phyloP scores from a whole-genome alignment of 371 early-diverging fungal genomes.

The Mucor circinelloides region DNA sequence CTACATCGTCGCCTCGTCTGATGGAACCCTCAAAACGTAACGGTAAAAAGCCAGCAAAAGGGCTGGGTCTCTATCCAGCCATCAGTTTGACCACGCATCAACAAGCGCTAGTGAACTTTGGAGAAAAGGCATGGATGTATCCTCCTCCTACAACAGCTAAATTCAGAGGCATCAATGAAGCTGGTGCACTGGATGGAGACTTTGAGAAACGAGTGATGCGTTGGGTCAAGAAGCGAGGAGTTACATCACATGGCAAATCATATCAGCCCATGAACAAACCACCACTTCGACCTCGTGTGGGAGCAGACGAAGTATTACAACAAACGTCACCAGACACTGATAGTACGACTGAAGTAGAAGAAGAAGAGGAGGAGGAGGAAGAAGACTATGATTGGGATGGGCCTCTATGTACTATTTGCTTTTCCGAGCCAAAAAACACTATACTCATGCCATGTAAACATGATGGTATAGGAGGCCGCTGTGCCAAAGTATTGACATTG shows the following conservation, averaged over 20 bases:
- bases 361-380: constrained; percentile 11
- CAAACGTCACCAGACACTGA: constrained; percentile 12
- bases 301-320: constrained; percentile 7
- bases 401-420: constrained; percentile 21
- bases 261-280: constrained; percentile 15
- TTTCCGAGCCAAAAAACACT: constrained; percentile 45
- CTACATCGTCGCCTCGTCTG: background rate
- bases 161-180: constrained; percentile 36
- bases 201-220: constrained; percentile 28
- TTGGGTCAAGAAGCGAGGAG: constrained; percentile 24
- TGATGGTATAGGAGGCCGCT: constrained; percentile 41
- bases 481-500: constrained; percentile 36
- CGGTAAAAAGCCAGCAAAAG: constrained; percentile 9
- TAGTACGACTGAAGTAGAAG: constrained; percentile 4
- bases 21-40: background rate
- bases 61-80: constrained; percentile 48
- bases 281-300: constrained; percentile 14
- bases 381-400: constrained; percentile 29
- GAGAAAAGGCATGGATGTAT: constrained; percentile 52
- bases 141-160: constrained; percentile 34
- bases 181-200: constrained; percentile 24
- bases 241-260: constrained; percentile 16
- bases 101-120: constrained; percentile 47
- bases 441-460: constrained; percentile 48
- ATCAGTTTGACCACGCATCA: constrained; percentile 51